These are phyloP conservation scores for Salix exigua DNA, from an alignment of 345 rosid species.

Conservation along the genomic window DNA sequence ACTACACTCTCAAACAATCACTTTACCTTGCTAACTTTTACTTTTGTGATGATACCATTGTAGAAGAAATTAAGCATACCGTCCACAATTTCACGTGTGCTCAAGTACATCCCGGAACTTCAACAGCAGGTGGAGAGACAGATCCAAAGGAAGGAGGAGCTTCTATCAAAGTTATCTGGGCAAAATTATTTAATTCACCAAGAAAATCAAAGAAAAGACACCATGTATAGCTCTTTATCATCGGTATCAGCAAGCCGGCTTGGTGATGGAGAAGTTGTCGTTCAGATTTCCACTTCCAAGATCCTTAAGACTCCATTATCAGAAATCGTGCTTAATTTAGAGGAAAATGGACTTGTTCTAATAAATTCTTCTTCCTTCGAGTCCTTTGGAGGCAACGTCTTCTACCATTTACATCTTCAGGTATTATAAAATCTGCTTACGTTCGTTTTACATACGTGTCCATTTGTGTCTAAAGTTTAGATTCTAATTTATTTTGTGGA, in stretches of 20 bases:
- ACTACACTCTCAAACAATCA: too few relatives aligned
- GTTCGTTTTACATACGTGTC: neutral
- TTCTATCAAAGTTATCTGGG: conserved; percentile 31
- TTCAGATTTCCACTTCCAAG: conserved; percentile 38
- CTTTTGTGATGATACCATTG: neutral
- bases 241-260: conserved; percentile 37
- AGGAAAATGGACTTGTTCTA: conserved; percentile 40
- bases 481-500: neutral
- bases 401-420: conserved; percentile 56
- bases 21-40: neutral
- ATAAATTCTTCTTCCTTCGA: conserved; percentile 53
- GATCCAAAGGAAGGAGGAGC: conserved; percentile 40
- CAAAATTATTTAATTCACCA: conserved; percentile 15
- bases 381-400: conserved; percentile 43
- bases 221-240: neutral
- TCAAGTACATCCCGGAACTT: conserved; percentile 56
- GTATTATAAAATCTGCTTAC: conserved; percentile 18
- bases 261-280: conserved; percentile 39
- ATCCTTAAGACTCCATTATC: conserved; percentile 28
- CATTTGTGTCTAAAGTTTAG: neutral
- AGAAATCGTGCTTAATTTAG: conserved; percentile 38
- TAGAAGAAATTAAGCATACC: conserved; percentile 60
- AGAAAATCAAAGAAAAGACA: conserved; percentile 21
- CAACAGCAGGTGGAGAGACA: conserved; percentile 37
- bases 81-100: conserved; percentile 33